Conservation (phyloP, 148 eudicot species). For the Chenopodium suecicum region DNA sequence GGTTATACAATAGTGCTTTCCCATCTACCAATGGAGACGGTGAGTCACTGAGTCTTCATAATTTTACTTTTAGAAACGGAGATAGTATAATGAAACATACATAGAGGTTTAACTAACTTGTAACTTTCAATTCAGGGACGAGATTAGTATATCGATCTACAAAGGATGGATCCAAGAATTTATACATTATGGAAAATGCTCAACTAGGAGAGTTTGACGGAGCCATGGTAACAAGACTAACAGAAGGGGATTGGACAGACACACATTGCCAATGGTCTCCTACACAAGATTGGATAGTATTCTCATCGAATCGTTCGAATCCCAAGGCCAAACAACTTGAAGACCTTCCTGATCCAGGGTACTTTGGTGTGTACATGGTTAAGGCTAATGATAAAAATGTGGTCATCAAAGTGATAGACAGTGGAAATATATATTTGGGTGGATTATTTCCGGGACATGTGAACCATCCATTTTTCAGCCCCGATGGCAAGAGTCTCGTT, state of each 20-base stretch:
- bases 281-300: conserved; percentile 22
- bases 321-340: not conserved
- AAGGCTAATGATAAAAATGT: not conserved
- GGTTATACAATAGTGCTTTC: conserved; percentile 21
- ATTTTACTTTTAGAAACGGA: too few relatives aligned
- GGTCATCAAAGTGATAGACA: conserved; percentile 19
- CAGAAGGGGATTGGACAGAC: conserved; percentile 19
- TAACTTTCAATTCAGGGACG: not conserved
- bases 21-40: conserved; percentile 18
- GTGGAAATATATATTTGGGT: not conserved
- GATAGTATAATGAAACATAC: too few relatives aligned
- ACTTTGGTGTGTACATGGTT: conserved; percentile 13
- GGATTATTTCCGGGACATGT: not conserved
- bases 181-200: conserved; percentile 28
- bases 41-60: not conserved
- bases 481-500: not conserved
- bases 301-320: conserved; percentile 22
- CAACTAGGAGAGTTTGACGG: not conserved
- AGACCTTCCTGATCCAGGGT: conserved; percentile 24
- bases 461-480: too few relatives aligned
- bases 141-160: conserved; percentile 24
- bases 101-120: too few relatives aligned
- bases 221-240: conserved; percentile 4
- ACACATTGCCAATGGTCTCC: conserved; percentile 30
- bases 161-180: conserved; percentile 8